These are phyloP conservation scores for Cyberlindnera suaveolens DNA, from an alignment of 805 yeast species.

Conservation along the genomic window DNA sequence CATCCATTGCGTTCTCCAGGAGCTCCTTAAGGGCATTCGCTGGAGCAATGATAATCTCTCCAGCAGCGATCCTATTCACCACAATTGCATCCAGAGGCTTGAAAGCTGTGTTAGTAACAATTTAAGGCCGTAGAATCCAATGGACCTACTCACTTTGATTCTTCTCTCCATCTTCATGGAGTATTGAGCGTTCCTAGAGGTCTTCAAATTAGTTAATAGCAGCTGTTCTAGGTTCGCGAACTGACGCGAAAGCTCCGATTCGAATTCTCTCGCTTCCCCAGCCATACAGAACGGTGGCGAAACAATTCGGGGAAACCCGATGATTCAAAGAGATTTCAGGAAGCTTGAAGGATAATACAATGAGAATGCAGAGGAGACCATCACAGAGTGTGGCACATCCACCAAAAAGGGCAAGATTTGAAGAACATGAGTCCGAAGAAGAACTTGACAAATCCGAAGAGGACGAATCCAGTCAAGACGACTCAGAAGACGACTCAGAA, in stretches of 20 bases:
- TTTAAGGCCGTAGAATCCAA: not conserved
- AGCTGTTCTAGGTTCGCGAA: no score
- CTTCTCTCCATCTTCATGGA: not conserved
- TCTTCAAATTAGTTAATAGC: no score
- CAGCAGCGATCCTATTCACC: conserved; percentile 92
- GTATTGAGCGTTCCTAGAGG: no score
- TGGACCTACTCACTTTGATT: conserved; percentile 2
- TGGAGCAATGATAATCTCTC: conserved; percentile 91
- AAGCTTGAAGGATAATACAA: not conserved
- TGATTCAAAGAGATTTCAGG: no score
- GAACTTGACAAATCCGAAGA: conserved; percentile 8
- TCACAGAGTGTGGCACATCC: not conserved
- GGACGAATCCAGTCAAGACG: conserved; percentile 8
- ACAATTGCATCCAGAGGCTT: conserved; percentile 59
- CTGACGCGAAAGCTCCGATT: no score
- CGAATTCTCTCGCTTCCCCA: no score
- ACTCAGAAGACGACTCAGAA: conserved; percentile 7
- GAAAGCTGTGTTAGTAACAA: conserved; percentile 1
- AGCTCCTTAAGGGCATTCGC: conserved; percentile 91
- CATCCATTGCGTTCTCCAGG: conserved; percentile 89
- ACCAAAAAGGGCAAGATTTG: not conserved
- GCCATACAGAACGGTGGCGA: no score
- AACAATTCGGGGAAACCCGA: no score
- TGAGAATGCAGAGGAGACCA: not conserved
- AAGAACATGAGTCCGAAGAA: not conserved